These are phyloP conservation scores for Tricholoma furcatifolium DNA, from an alignment of 768 basidiomycete genomes.

Conservation along the genomic window DNA sequence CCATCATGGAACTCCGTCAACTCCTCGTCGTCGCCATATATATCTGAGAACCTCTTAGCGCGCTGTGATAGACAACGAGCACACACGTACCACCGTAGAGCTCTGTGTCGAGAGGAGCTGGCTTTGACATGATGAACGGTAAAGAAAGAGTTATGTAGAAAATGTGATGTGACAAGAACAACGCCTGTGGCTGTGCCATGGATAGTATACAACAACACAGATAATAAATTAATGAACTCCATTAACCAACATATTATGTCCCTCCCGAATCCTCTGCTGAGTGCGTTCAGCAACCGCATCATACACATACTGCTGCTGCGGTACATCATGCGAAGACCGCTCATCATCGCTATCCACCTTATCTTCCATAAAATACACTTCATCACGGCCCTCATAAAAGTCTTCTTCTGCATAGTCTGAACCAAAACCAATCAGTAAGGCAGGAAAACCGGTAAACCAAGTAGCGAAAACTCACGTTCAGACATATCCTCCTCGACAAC, in stretches of 20 bases:
- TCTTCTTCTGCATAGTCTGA: slow-evolving; percentile 53
- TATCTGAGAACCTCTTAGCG: slow-evolving; percentile 34
- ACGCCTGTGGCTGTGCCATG: neutral
- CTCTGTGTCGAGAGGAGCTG: slow-evolving; percentile 28
- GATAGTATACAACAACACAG: neutral
- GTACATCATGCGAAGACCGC: slow-evolving; percentile 25
- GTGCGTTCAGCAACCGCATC: slow-evolving; percentile 88
- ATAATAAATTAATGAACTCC: slow-evolving; percentile 41
- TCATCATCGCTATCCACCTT: slow-evolving; percentile 49
- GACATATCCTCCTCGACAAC: slow-evolving; percentile 51
- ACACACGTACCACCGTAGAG: slow-evolving; percentile 32
- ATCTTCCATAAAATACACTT: slow-evolving; percentile 31
- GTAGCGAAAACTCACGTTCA: slow-evolving; percentile 40
- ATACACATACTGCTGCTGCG: slow-evolving; percentile 76
- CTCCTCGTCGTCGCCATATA: slow-evolving; percentile 55
- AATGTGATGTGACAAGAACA: neutral
- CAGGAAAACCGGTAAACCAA: neutral
- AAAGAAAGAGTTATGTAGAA: neutral
- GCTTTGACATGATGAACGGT: slow-evolving; percentile 16
- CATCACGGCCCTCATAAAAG: slow-evolving; percentile 42
- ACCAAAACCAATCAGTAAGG: neutral
- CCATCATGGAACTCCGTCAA: slow-evolving; percentile 36
- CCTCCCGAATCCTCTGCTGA: slow-evolving; percentile 54
- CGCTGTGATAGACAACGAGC: slow-evolving; percentile 19
- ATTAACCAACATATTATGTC: slow-evolving; percentile 35